phyloP scores from a whole-genome alignment of 768 basidiomycete genomes.

The Pleurotus salmoneostramineus region DNA sequence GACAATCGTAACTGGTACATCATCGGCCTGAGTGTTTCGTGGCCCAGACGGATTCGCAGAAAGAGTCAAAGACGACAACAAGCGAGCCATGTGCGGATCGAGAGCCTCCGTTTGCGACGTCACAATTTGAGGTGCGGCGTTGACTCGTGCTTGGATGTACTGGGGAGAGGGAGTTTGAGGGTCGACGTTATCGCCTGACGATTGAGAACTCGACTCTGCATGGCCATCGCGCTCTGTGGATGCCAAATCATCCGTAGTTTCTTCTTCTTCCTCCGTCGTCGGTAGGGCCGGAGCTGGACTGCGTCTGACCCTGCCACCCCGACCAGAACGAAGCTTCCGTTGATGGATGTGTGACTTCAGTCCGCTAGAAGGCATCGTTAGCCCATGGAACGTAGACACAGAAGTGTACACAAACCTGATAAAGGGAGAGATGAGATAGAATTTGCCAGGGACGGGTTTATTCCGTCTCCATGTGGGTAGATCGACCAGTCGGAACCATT shows the following conservation, averaged over 20 bases:
- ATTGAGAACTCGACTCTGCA: constrained; percentile 66
- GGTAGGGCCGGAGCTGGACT: constrained; percentile 15
- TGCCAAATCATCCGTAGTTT: constrained; percentile 11
- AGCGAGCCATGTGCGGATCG: constrained; percentile 70
- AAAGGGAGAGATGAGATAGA: constrained; percentile 94
- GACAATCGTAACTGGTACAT: neutral
- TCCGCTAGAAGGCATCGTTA: constrained; percentile 31
- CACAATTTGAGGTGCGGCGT: constrained; percentile 20
- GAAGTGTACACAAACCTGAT: constrained; percentile 55
- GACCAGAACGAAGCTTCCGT: constrained; percentile 48
- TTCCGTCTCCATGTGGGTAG: constrained; percentile 91
- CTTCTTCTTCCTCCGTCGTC: constrained; percentile 12
- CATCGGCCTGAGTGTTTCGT: constrained; percentile 7
- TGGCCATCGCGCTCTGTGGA: constrained; percentile 26
- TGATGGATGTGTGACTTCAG: constrained; percentile 68
- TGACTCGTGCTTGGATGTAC: constrained; percentile 37
- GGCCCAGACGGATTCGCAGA: constrained; percentile 36
- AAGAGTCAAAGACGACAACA: constrained; percentile 58
- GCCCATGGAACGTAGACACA: neutral
- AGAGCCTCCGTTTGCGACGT: constrained; percentile 25
- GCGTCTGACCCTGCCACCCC: constrained; percentile 26
- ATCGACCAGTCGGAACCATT: constrained; percentile 90
- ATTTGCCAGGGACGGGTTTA: constrained; percentile 68
- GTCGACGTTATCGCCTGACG: constrained; percentile 55
- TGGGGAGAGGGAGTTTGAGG: constrained; percentile 64